Conservation (phyloP, 805 yeast species). For the Saccharomycopsis amapae region DNA sequence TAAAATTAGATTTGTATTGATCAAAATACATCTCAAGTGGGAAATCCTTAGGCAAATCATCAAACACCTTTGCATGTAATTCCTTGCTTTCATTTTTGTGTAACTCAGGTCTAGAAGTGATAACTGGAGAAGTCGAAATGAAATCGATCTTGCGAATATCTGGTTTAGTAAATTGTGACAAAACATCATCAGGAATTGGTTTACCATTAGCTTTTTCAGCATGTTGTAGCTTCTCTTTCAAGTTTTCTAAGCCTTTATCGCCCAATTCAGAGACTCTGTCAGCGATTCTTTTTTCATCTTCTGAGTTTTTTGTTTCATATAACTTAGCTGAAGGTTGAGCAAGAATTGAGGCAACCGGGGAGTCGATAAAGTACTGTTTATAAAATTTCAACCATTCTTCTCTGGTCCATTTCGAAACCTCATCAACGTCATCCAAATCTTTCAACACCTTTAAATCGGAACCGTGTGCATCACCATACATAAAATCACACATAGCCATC, state of each 20-base stretch:
- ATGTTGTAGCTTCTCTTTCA: conserved; percentile 43
- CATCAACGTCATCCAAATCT: conserved; percentile 43
- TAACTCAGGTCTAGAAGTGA: conserved; percentile 32
- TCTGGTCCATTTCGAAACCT: conserved; percentile 49
- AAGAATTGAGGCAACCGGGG: conserved; percentile 56
- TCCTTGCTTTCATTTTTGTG: conserved; percentile 20
- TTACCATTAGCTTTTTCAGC: conserved; percentile 66
- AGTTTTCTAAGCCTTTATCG: conserved; percentile 46
- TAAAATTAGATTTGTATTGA: conserved; percentile 70
- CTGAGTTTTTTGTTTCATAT: conserved; percentile 45
- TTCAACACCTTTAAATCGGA: conserved; percentile 44
- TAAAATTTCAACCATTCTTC: conserved; percentile 62
- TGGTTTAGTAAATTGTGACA: conserved; percentile 59
- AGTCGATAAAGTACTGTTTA: conserved; percentile 47
- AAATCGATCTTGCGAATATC: conserved; percentile 71
- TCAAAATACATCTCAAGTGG: conserved; percentile 76
- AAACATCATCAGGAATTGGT: conserved; percentile 66
- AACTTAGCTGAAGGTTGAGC: conserved; percentile 64
- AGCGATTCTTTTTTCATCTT: conserved; percentile 41
- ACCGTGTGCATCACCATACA: conserved; percentile 70
- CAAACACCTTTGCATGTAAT: conserved; percentile 22
- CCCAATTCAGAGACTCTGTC: conserved; percentile 50
- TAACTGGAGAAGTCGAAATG: conserved; percentile 59
- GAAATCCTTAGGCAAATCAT: conserved; percentile 36
- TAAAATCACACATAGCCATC: conserved; percentile 67